A percentile compares a stretch with the other conserved stretches of the same genome.
Evolutionary conservation across 768 basidiomycete species (phyloP).

Genomic region (Baorangia bicolor): DNA sequence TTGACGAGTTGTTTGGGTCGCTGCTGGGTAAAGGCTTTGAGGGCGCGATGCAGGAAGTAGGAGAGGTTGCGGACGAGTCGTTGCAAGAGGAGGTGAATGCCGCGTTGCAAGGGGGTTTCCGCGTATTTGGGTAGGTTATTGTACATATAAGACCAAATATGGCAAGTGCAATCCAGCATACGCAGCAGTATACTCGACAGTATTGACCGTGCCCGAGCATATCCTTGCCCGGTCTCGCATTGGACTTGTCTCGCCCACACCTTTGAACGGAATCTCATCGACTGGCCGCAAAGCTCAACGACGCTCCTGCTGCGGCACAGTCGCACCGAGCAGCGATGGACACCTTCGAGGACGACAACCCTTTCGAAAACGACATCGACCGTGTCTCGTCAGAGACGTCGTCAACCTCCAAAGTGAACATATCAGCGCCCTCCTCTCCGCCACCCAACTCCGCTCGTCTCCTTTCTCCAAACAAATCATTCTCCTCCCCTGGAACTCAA

Average conservation of each 20-base stretch:
- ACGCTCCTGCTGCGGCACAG: neutral
- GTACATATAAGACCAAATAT: constrained; percentile 27
- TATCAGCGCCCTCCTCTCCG: constrained; percentile 58
- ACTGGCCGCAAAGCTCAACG: neutral
- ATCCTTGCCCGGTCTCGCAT: neutral
- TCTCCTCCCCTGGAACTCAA: constrained; percentile 58
- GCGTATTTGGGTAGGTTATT: constrained; percentile 53
- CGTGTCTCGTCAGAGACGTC: constrained; percentile 36
- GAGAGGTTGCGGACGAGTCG: constrained; percentile 30
- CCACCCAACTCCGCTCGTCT: constrained; percentile 42
- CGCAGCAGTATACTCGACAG: constrained; percentile 5
- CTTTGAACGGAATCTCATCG: neutral
- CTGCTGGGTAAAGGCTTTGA: constrained; percentile 77
- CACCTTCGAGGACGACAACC: constrained; percentile 64
- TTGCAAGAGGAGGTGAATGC: constrained; percentile 33
- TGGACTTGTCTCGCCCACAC: neutral
- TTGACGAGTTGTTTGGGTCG: constrained; percentile 91
- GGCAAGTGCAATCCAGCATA: constrained; percentile 9
- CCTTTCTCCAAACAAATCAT: constrained; percentile 48
- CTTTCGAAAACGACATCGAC: constrained; percentile 51
- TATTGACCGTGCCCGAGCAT: neutral
- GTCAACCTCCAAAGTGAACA: constrained; percentile 37
- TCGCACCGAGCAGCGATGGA: constrained; percentile 21
- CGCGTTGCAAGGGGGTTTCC: constrained; percentile 47
- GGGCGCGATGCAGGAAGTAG: constrained; percentile 27